These are phyloP conservation scores for Aspergillus sp. DNA, from an alignment of 2,329 filamentous ascomycete genomes.

Conservation along the genomic window DNA sequence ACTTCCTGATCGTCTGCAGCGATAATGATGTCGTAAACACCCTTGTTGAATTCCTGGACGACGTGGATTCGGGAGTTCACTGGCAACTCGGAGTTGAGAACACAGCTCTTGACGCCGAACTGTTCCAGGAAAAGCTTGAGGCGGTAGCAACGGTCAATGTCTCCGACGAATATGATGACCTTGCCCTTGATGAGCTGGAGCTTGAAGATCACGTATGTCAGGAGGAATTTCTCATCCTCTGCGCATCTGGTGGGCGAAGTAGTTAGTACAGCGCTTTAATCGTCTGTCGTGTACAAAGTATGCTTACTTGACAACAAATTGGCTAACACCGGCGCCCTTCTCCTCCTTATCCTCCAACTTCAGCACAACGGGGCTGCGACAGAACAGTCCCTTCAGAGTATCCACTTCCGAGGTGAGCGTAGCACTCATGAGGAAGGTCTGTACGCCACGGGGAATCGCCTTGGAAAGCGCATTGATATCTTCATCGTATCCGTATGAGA, in stretches of 20 bases:
- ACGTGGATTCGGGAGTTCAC: constrained; percentile 92
- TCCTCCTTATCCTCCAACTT: constrained; percentile 82
- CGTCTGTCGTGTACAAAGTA: neutral
- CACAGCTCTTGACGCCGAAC: constrained; percentile 90
- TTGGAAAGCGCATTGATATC: constrained; percentile 80
- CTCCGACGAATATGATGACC: constrained; percentile 78
- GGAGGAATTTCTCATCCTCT: constrained; percentile 96
- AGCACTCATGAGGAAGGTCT: constrained; percentile 91
- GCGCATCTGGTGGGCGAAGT: constrained; percentile 59
- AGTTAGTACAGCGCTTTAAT: constrained; percentile 22
- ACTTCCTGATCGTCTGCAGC: constrained; percentile 91
- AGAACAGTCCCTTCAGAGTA: constrained; percentile 80
- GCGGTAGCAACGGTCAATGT: constrained; percentile 86
- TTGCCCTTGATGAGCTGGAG: constrained; percentile 92
- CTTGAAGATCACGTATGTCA: constrained; percentile 94
- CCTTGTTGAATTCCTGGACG: constrained; percentile 95
- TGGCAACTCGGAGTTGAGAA: constrained; percentile 90
- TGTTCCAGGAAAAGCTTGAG: constrained; percentile 95
- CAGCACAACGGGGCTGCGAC: constrained; percentile 74
- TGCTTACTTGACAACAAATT: constrained; percentile 77
- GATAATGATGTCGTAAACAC: constrained; percentile 96
- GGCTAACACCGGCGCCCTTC: constrained; percentile 73
- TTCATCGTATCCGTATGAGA: constrained; percentile 92
- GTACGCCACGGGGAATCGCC: constrained; percentile 77
- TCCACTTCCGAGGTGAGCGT: constrained; percentile 88